phyloP scores from a whole-genome alignment of 2,329 filamentous ascomycete genomes.

The Fusarium domesticum region DNA sequence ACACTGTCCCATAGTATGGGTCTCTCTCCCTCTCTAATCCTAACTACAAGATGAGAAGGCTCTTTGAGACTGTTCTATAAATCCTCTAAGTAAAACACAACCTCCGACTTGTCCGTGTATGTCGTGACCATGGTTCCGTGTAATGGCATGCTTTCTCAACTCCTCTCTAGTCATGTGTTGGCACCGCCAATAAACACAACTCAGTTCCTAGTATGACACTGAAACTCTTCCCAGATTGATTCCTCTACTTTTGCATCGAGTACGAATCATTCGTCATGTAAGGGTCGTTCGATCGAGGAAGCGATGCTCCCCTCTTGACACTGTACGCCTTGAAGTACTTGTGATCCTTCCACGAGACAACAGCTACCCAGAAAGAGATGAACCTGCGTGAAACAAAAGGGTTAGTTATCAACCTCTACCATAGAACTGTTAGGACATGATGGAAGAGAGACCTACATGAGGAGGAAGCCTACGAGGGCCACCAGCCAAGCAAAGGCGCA shows the following conservation, averaged over 20 bases:
- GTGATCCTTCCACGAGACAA: slow-evolving; percentile 10
- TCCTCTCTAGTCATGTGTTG: too few species aligned
- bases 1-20: too few species aligned
- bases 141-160: too few species aligned
- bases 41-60: too few species aligned
- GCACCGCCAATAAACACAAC: too few species aligned
- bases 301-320: neutral
- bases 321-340: slow-evolving; percentile 2
- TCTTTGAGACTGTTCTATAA: too few species aligned
- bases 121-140: too few species aligned
- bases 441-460: slow-evolving; percentile 2
- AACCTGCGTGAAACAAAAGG: slow-evolving; percentile 1
- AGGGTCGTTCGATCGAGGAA: neutral
- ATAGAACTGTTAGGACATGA: neutral
- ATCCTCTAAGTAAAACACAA: too few species aligned
- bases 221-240: too few species aligned
- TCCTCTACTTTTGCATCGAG: neutral
- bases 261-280: neutral
- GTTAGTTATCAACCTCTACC: neutral
- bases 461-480: slow-evolving; percentile 4
- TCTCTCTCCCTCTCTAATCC: too few species aligned
- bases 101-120: too few species aligned
- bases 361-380: slow-evolving; percentile 8
- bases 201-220: too few species aligned
- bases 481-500: slow-evolving; percentile 17